These are phyloP conservation scores for Hypoxylon lienhwacheense DNA, from an alignment of 495 filamentous ascomycete genomes.

Conservation along the genomic window DNA sequence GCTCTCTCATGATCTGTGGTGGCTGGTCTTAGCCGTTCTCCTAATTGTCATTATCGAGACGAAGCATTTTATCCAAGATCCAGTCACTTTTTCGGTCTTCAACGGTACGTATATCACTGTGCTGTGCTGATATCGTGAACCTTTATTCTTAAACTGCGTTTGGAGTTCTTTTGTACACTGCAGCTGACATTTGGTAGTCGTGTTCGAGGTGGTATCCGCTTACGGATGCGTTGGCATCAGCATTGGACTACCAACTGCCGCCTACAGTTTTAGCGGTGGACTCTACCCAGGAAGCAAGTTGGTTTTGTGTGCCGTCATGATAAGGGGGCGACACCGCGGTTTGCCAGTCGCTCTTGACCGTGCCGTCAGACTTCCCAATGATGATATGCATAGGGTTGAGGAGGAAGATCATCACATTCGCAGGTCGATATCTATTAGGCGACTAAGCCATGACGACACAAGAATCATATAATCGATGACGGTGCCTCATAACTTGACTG, in stretches of 20 bases:
- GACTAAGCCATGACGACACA: slow-evolving; percentile 27
- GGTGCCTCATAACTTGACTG: no score
- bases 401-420: slow-evolving; percentile 47
- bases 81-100: slow-evolving; percentile 73
- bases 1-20: slow-evolving; percentile 86
- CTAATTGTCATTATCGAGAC: slow-evolving; percentile 77
- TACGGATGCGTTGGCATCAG: slow-evolving; percentile 87
- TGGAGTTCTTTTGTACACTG: no score
- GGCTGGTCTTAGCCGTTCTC: slow-evolving; percentile 72
- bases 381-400: slow-evolving; percentile 51
- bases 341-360: slow-evolving; percentile 80
- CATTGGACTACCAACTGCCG: slow-evolving; percentile 66
- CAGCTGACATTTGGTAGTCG: no score
- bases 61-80: slow-evolving; percentile 63
- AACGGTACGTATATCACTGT: no score
- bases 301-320: slow-evolving; percentile 74
- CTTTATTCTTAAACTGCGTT: no score
- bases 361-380: slow-evolving; percentile 71
- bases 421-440: slow-evolving; percentile 41
- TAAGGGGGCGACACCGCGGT: slow-evolving; percentile 77
- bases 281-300: slow-evolving; percentile 75
- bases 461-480: not conserved
- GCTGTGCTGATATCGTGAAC: no score
- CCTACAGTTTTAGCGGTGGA: slow-evolving; percentile 72
- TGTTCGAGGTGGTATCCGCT: slow-evolving; percentile 81